Evolutionary conservation across 768 basidiomycete species (phyloP).

Genomic region (Stropharia rugosoannulata): DNA sequence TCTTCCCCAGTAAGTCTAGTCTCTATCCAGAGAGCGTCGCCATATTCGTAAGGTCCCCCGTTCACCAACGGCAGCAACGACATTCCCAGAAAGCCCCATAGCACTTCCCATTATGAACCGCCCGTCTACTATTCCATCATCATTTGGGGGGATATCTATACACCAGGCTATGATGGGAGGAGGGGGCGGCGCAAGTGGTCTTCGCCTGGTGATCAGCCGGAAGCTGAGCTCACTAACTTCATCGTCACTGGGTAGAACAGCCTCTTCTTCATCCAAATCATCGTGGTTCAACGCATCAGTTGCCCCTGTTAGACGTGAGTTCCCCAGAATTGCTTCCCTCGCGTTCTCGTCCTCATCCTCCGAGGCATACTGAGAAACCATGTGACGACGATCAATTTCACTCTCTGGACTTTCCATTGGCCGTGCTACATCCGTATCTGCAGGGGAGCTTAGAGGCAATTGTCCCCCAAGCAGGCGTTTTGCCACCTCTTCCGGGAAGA

Average conservation of each 20-base stretch:
- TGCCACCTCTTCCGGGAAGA: background rate
- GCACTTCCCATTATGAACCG: background rate
- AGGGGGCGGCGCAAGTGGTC: background rate
- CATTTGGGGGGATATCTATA: background rate
- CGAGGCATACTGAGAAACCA: too few species aligned
- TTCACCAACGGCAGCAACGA: background rate
- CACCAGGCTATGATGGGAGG: background rate
- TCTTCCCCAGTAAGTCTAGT: too few species aligned
- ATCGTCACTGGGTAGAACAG: background rate
- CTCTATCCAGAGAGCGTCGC: background rate
- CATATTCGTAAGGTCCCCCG: background rate
- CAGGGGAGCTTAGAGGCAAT: background rate
- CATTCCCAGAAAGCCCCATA: background rate
- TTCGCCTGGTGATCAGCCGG: background rate
- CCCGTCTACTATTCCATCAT: background rate
- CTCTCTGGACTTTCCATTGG: background rate
- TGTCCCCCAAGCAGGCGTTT: background rate
- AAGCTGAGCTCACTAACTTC: background rate
- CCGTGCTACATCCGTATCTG: background rate
- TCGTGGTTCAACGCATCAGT: background rate
- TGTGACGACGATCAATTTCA: too few species aligned
- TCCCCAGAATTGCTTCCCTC: too few species aligned
- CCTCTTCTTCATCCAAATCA: background rate
- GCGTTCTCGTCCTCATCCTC: background rate
- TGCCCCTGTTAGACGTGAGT: background rate